Evolutionary conservation across 2,329 filamentous ascomycete genomes (phyloP), one percentile per base, ranked within the genome.

Genomic region (Fusarium sp.): DNA sequence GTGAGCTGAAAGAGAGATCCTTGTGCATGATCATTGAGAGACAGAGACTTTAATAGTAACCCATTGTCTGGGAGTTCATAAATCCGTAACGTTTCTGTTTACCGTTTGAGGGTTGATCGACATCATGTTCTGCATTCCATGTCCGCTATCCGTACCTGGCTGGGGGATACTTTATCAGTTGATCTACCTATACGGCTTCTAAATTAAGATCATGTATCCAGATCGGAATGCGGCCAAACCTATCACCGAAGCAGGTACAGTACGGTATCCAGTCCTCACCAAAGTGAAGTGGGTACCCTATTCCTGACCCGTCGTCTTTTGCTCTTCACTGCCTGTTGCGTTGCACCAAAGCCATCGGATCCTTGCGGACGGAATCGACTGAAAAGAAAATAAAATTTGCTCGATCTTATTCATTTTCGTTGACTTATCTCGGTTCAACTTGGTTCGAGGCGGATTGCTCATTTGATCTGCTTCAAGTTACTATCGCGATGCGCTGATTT

Each of bases 211-310:
- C 23, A 26, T 26, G 25, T 45, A 37, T 37, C 34, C 18, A 28
- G 16, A 34, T 45, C 71, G 73, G 73, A 60, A 49, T n/a, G 37
- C 74, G 75, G 74, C 55, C 57, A 71, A 75, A 76, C 73, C 48
- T 57, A 59, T 48, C 28, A 48, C 75, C 74, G 75, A 68, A 30
- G 39, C 45, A 60, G 42, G 50, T 70, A 62, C 70, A 44, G 18
- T 44, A 23, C 70, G 48, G 18, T 48, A 23, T 30, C 23, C 23
- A 12, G 25, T 45, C 49, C 42, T 49, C 45, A 34, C 56, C 31
- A 45, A 53, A 53, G 28, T 21, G 23, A 53, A 34, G 41, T 62
- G 60, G 46, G 25, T 37, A 45, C 34, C 55, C 28, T 39, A 51
- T 60, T 56, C 25, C 18, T 45, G 19, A 44, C 28, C 45, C 21